A percentile compares a stretch with the other conserved stretches of the same genome.
Evolutionary conservation across 2,329 filamentous ascomycete species (phyloP).

Genomic region (Bipolaris cookei): DNA sequence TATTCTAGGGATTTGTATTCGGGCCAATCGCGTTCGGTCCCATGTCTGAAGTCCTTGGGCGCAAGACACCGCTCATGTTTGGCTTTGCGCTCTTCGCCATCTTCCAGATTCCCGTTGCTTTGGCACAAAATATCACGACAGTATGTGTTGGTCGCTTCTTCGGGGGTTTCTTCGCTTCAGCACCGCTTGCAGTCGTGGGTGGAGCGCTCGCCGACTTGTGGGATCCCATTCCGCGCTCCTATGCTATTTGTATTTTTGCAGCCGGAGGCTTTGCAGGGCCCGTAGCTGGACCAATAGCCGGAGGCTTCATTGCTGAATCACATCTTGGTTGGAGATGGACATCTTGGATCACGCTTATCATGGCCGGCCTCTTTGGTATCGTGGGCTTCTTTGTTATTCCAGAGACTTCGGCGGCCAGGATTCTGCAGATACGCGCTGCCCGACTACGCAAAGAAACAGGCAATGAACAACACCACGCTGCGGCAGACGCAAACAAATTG

Average conservation of each 20-base stretch:
- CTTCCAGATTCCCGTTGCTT: slow-evolving; percentile 49
- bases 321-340: slow-evolving; percentile 48
- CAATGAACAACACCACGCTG: slow-evolving; percentile 50
- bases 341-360: slow-evolving; percentile 48
- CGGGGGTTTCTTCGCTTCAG: slow-evolving; percentile 58
- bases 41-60: slow-evolving; percentile 59
- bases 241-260: slow-evolving; percentile 47
- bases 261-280: slow-evolving; percentile 46
- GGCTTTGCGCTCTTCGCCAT: slow-evolving; percentile 48
- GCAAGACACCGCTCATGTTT: slow-evolving; percentile 43
- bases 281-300: slow-evolving; percentile 57
- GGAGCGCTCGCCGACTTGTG: slow-evolving; percentile 47
- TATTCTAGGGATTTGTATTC: slow-evolving; percentile 58
- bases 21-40: slow-evolving; percentile 54
- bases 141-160: slow-evolving; percentile 61
- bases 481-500: slow-evolving; percentile 64
- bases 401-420: slow-evolving; percentile 41
- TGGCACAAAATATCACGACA: slow-evolving; percentile 58
- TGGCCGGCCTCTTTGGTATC: slow-evolving; percentile 37
- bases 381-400: slow-evolving; percentile 35
- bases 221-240: slow-evolving; percentile 45
- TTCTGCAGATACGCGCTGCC: slow-evolving; percentile 40
- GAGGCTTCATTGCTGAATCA: slow-evolving; percentile 45
- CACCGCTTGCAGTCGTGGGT: slow-evolving; percentile 45
- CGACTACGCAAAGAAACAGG: slow-evolving; percentile 41